A percentile compares a stretch with the other conserved stretches of the same genome.
Conservation (phyloP, 2,329 filamentous ascomycete genomes). For the Fusarium albosuccineum region DNA sequence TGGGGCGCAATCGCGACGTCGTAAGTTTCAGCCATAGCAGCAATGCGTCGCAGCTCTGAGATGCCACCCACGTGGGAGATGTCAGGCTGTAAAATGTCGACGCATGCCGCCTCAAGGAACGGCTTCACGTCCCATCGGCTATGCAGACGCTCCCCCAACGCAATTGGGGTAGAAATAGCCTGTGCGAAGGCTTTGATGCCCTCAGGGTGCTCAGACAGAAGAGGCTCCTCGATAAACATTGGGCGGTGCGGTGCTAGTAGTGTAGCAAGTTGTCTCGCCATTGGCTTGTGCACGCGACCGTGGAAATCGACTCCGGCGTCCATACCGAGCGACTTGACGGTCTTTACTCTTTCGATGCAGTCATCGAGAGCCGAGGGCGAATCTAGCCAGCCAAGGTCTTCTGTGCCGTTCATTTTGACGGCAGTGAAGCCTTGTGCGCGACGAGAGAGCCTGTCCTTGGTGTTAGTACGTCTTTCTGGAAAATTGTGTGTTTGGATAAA, state of each 20-base stretch:
- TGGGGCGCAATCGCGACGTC: slow-evolving; percentile 81
- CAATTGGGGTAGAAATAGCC: slow-evolving; percentile 69
- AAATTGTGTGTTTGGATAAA: neutral
- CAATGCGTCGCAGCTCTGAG: slow-evolving; percentile 77
- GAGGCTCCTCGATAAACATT: slow-evolving; percentile 82
- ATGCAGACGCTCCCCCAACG: slow-evolving; percentile 78
- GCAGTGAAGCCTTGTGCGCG: slow-evolving; percentile 73
- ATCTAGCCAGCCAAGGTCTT: slow-evolving; percentile 82
- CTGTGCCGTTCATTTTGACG: slow-evolving; percentile 85
- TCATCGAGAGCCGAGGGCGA: slow-evolving; percentile 73
- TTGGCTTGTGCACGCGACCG: slow-evolving; percentile 81
- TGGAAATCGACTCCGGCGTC: slow-evolving; percentile 84
- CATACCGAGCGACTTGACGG: slow-evolving; percentile 77
- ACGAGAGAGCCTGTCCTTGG: slow-evolving; percentile 58
- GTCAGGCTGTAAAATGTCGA: slow-evolving; percentile 81
- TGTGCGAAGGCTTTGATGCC: slow-evolving; percentile 63
- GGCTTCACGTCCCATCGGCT: slow-evolving; percentile 80
- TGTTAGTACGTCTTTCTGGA: neutral
- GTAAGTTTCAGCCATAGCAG: slow-evolving; percentile 78
- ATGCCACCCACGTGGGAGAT: slow-evolving; percentile 80
- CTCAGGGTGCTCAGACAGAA: slow-evolving; percentile 76
- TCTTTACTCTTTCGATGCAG: slow-evolving; percentile 75
- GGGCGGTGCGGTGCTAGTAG: slow-evolving; percentile 76
- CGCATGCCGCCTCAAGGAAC: slow-evolving; percentile 75
- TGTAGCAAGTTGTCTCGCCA: slow-evolving; percentile 81